Percentiles rank a stretch among this genome's conserved stretches.
Evolutionary conservation across 495 filamentous ascomycete genomes (phyloP).

Genomic region (Hypomontagnella monticulosa): DNA sequence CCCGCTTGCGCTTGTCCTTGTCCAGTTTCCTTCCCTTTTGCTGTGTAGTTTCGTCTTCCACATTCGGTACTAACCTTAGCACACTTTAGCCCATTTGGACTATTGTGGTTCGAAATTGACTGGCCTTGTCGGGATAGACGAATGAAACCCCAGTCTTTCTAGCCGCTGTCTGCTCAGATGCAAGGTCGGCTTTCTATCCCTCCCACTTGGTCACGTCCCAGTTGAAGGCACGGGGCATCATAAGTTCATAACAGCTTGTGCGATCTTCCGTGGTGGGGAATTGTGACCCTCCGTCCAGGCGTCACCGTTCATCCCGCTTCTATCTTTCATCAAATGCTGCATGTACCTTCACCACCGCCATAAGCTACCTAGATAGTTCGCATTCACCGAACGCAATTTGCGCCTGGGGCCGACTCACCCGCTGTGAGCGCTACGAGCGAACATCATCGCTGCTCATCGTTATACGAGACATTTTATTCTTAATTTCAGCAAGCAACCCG

Average conservation of each 20-base stretch:
- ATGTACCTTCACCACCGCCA: conserved; percentile 48
- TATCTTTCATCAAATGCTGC: conserved; percentile 45
- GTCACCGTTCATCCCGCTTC: conserved; percentile 49
- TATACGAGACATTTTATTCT: conserved; percentile 61
- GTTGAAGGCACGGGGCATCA: conserved; percentile 50
- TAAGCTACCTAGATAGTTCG: conserved; percentile 42
- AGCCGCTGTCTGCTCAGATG: conserved; percentile 55
- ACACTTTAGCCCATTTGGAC: conserved; percentile 34
- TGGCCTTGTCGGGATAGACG: conserved; percentile 45
- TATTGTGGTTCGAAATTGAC: conserved; percentile 44
- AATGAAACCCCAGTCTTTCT: conserved; percentile 56
- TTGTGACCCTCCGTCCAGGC: conserved; percentile 49
- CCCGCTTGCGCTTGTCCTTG: conserved; percentile 26
- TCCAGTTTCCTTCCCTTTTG: conserved; percentile 15
- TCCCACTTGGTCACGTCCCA: conserved; percentile 49
- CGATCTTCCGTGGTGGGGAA: conserved; percentile 52
- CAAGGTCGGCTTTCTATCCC: conserved; percentile 53
- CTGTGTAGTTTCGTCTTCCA: conserved; percentile 8
- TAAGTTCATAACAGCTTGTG: conserved; percentile 50
- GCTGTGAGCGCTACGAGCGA: conserved; percentile 46
- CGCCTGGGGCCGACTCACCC: conserved; percentile 43
- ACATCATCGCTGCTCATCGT: conserved; percentile 46
- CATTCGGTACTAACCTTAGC: conserved; percentile 11
- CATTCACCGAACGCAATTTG: conserved; percentile 47
- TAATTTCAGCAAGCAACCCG: conserved; percentile 50